A percentile compares a stretch with the other conserved stretches of the same genome.
These are phyloP conservation scores for Arxiozyma bovina DNA, from an alignment of 1,139 yeast genomes.

Conservation along the genomic window DNA sequence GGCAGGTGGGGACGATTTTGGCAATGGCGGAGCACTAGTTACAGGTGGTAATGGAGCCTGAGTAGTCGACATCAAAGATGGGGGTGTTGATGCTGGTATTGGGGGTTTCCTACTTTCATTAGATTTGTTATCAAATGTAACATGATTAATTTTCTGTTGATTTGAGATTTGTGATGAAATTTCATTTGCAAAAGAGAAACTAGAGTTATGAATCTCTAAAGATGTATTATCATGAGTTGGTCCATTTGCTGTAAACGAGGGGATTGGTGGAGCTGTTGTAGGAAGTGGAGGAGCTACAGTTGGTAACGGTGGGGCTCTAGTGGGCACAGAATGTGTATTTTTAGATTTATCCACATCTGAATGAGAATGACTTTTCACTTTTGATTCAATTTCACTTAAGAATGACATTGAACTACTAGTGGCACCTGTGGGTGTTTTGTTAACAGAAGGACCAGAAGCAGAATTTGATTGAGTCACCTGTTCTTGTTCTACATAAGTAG, in stretches of 20 bases:
- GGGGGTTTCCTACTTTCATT: too few relatives aligned
- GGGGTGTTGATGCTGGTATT: not conserved
- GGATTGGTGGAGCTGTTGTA: constrained; percentile 16
- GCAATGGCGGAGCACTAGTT: constrained; percentile 18
- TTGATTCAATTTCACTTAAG: constrained; percentile 24
- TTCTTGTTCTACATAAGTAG: constrained; percentile 31
- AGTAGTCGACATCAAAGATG: constrained; percentile 23
- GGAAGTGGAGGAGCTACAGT: constrained; percentile 8
- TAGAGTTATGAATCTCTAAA: constrained; percentile 18
- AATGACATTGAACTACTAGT: constrained; percentile 21
- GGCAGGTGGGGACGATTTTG: constrained; percentile 3
- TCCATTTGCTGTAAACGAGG: constrained; percentile 13
- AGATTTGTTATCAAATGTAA: not conserved
- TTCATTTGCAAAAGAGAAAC: constrained; percentile 12
- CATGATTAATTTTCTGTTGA: not conserved
- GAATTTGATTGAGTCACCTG: constrained; percentile 10
- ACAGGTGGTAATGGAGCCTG: constrained; percentile 16
- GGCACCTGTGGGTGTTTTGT: constrained; percentile 9
- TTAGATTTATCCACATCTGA: constrained; percentile 9
- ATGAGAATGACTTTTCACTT: constrained; percentile 17
- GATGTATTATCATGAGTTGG: constrained; percentile 2
- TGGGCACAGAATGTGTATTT: constrained; percentile 14
- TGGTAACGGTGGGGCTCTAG: constrained; percentile 11
- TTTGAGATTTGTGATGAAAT: not conserved
- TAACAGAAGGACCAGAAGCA: constrained; percentile 7